A percentile compares a stretch with the other conserved stretches of the same genome.
These are phyloP conservation scores for Penicillium goetzii DNA, from an alignment of 495 filamentous ascomycete genomes.

Conservation along the genomic window DNA sequence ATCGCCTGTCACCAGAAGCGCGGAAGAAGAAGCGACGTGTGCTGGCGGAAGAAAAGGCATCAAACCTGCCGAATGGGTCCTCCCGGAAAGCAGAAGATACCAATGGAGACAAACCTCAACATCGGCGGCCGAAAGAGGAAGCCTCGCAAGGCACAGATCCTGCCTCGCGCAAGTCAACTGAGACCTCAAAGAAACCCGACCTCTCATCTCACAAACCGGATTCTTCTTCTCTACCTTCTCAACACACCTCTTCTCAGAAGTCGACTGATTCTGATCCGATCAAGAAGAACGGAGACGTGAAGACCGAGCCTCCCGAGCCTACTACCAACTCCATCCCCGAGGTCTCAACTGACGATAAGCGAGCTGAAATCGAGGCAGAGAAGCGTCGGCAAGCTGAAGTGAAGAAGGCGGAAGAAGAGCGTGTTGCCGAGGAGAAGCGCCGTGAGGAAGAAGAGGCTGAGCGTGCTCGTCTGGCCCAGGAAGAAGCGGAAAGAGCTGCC, in stretches of 20 bases:
- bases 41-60: slow-evolving; percentile 46
- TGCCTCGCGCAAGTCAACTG: slow-evolving; percentile 16
- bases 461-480: slow-evolving; percentile 45
- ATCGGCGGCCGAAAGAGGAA: slow-evolving; percentile 33
- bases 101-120: slow-evolving; percentile 32
- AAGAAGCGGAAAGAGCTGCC: slow-evolving; percentile 49
- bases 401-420: slow-evolving; percentile 32
- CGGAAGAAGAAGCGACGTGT: slow-evolving; percentile 56
- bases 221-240: not conserved
- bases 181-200: slow-evolving; percentile 28
- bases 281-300: slow-evolving; percentile 34
- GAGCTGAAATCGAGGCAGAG: slow-evolving; percentile 44
- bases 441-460: slow-evolving; percentile 51
- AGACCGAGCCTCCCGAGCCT: slow-evolving; percentile 35
- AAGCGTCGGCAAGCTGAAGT: slow-evolving; percentile 43
- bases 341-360: slow-evolving; percentile 35
- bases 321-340: slow-evolving; percentile 34
- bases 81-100: slow-evolving; percentile 35
- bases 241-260: not conserved
- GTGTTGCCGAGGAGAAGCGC: slow-evolving; percentile 43
- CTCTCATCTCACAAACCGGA: slow-evolving; percentile 7
- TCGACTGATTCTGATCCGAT: slow-evolving; percentile 27
- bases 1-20: slow-evolving; percentile 38
- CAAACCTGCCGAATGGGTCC: slow-evolving; percentile 37
- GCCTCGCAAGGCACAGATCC: slow-evolving; percentile 17